Evolutionary conservation across 306 rosid genomes (phyloP).

Genomic region (Cotoneaster glaucophyllus): DNA sequence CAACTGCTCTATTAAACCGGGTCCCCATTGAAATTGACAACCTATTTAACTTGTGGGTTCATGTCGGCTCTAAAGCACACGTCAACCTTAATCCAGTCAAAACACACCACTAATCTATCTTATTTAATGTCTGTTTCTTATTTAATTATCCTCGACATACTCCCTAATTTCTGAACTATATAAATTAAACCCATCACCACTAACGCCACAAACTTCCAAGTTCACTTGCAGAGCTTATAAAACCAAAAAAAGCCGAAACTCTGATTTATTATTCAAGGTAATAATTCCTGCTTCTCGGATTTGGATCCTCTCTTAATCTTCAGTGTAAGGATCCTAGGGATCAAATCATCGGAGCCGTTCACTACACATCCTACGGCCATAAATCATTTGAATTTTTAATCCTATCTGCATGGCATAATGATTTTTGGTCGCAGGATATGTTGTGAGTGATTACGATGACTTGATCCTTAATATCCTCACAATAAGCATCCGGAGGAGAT

Average conservation of each 20-base stretch:
- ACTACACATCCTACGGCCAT: fast-evolving
- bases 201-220: background rate
- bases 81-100: background rate
- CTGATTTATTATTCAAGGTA: background rate
- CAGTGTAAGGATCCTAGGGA: too few species aligned
- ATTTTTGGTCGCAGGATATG: too few species aligned
- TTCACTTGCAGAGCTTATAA: background rate
- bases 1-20: background rate
- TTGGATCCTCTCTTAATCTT: too few species aligned
- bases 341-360: too few species aligned
- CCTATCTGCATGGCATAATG: too few species aligned
- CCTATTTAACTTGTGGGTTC: background rate
- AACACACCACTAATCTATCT: background rate
- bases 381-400: too few species aligned
- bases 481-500: too few species aligned
- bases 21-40: background rate
- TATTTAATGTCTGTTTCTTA: background rate
- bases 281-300: too few species aligned
- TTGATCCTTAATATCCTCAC: too few species aligned
- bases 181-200: background rate
- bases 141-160: background rate
- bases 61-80: background rate
- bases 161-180: background rate
- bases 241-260: background rate
- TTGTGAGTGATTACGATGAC: too few species aligned